Evolutionary conservation across 306 rosid species (phyloP).

Genomic region (Cucurbita argyrosperma): DNA sequence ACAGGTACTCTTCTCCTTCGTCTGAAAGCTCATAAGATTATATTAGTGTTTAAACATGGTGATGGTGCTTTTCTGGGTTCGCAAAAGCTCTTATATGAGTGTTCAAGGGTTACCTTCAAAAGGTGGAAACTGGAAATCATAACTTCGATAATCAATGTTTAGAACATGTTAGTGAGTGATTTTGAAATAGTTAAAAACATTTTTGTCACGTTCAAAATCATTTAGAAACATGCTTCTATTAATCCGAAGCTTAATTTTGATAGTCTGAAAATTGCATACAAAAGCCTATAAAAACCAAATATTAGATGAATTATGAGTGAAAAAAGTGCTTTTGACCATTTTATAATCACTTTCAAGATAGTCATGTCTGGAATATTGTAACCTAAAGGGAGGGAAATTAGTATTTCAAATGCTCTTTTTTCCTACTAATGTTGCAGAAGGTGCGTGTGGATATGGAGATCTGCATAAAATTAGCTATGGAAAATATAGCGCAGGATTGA

Average conservation of each 20-base stretch:
- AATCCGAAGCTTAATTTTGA: too few species aligned
- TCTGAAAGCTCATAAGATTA: not conserved
- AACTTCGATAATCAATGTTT: not conserved
- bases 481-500: constrained; percentile 65
- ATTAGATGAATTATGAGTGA: not conserved
- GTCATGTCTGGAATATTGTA: not conserved
- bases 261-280: not conserved
- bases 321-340: too few species aligned
- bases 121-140: not conserved
- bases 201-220: not conserved
- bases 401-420: not conserved
- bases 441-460: constrained; percentile 98
- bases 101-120: not conserved
- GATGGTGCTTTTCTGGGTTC: not conserved
- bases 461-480: constrained; percentile 73
- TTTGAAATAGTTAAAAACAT: not conserved
- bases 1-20: constrained; percentile 38
- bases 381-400: not conserved
- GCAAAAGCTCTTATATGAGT: not conserved
- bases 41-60: not conserved
- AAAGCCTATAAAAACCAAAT: too few species aligned
- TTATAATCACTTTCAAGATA: too few species aligned
- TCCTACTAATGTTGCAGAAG: constrained; percentile 43
- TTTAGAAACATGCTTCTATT: not conserved
- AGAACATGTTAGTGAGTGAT: not conserved